Base-by-base conservation (phyloP, 495 filamentous ascomycete species). In the Hamigera avellanea region DNA sequence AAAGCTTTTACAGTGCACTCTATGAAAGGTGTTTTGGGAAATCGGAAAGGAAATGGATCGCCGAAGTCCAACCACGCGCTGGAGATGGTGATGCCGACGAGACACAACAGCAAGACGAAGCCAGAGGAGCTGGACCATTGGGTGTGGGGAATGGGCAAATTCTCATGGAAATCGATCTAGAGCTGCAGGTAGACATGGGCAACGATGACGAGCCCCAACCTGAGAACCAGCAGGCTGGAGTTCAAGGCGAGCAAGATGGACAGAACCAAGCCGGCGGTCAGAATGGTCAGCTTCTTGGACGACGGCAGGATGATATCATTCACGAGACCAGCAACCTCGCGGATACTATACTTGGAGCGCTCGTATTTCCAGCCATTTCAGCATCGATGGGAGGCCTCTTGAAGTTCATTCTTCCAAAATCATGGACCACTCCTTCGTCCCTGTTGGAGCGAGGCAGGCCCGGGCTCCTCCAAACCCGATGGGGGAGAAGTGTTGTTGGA, bases 401-500 rank as follows among this genome's bases (percentile, higher is more conserved):
- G 38, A 74, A 78, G 37, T 49, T 66, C 23, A 43, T 66, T 2
- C 65, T 83, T 1, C 85, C 85, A 0, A 59, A 56, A 32, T 59
- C 77, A 3, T 84, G 80, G 74, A 75, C 73, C 4, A 64, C 66
- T 0, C 57, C 64, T 1, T 66, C 62, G 3, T 59, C 59, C 6
- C 35, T 49, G 13, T 44, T 62, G 14, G 58, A 63, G 30, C 46
- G 58, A 8, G 52, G 52, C 10, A 59, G 57, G 10, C 57, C 69
- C 6, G 78, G 84, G 1, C 61, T 89, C 14, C 59, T 93, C 18
- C 83, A 88, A 49, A 64, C 71, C 29, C 67, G 71, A 16, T 91
- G 85, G 80, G 85, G 83, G 6, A 69, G 85, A 33, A 91, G 80
- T 44, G 64, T 91, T 2, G 68, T 83, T 5, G 85, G 85, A 9